Conservation (phyloP, 2,329 filamentous ascomycete genomes). For the Chaetomium olivaceum region DNA sequence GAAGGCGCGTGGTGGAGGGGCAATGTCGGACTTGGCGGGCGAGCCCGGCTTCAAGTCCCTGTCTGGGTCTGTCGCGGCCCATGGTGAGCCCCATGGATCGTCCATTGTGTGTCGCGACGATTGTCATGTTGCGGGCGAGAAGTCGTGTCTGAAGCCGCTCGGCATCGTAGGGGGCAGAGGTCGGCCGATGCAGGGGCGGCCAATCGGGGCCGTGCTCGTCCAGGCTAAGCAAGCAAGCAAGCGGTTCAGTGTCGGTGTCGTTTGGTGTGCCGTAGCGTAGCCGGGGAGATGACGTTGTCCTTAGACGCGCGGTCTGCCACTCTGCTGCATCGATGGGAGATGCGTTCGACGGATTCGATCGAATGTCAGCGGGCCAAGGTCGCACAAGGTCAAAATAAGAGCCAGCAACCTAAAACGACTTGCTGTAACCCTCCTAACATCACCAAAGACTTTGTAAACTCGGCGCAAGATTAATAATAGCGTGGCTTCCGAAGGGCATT, state of each 20-base stretch:
- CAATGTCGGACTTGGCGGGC: slow-evolving; percentile 41
- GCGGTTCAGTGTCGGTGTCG: not conserved
- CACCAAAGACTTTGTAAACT: not conserved
- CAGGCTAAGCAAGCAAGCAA: not conserved
- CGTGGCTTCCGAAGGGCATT: not conserved
- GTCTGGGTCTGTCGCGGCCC: slow-evolving; percentile 48
- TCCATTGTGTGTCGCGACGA: slow-evolving; percentile 49
- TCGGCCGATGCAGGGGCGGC: not conserved
- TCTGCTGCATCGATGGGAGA: not conserved
- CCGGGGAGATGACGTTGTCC: not conserved
- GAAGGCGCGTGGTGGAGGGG: slow-evolving; percentile 47
- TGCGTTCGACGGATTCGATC: not conserved
- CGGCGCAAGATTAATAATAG: not conserved
- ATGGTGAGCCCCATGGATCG: slow-evolving; percentile 65
- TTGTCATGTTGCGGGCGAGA: slow-evolving; percentile 30
- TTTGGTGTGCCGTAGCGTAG: not conserved
- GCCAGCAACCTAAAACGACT: not conserved
- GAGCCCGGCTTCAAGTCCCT: slow-evolving; percentile 37
- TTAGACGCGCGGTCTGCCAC: not conserved
- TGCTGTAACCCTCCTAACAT: not conserved
- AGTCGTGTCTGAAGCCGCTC: not conserved
- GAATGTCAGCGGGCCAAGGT: not conserved
- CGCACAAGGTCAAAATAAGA: not conserved
- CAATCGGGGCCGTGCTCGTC: not conserved
- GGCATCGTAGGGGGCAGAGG: not conserved